A percentile compares a stretch with the other conserved stretches of the same genome.
These are phyloP conservation scores for Pholiota conissans DNA, from an alignment of 768 basidiomycete genomes.

Conservation along the genomic window DNA sequence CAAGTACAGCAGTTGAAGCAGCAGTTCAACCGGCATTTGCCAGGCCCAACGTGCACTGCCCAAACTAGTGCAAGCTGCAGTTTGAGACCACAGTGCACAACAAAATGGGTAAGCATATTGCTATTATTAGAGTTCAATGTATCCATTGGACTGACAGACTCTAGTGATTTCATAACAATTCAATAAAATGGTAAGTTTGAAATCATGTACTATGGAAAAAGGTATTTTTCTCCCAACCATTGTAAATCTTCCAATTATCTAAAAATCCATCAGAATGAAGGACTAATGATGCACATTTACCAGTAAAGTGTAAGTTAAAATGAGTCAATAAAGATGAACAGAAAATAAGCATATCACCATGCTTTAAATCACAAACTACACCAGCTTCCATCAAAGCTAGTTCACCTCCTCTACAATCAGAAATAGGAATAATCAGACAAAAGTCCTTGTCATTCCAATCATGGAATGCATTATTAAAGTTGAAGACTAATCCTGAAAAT, in stretches of 20 bases:
- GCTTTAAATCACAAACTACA: conserved; percentile 16
- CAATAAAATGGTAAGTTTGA: too few species aligned
- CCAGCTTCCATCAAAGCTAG: conserved; percentile 23
- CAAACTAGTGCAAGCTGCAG: too few species aligned
- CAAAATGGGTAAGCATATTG: too few species aligned
- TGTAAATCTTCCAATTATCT: neutral
- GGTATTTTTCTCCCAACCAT: neutral
- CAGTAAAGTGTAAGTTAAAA: neutral
- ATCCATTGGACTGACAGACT: too few species aligned
- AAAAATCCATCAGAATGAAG: neutral
- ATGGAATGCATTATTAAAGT: neutral
- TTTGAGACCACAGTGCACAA: too few species aligned
- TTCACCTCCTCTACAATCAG: conserved; percentile 24
- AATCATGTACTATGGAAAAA: neutral
- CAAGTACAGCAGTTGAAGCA: too few species aligned
- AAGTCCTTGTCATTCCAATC: conserved; percentile 20
- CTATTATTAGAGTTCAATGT: too few species aligned
- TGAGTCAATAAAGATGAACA: neutral
- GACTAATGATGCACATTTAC: neutral
- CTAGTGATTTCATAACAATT: too few species aligned
- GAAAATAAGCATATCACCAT: conserved; percentile 24
- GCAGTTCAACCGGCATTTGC: too few species aligned
- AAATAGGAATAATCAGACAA: conserved; percentile 24
- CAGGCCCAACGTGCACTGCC: too few species aligned
- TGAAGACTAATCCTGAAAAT: neutral